Evolutionary conservation across 208 protist species (phyloP).

Genomic region (Acanthamoeba quina): DNA sequence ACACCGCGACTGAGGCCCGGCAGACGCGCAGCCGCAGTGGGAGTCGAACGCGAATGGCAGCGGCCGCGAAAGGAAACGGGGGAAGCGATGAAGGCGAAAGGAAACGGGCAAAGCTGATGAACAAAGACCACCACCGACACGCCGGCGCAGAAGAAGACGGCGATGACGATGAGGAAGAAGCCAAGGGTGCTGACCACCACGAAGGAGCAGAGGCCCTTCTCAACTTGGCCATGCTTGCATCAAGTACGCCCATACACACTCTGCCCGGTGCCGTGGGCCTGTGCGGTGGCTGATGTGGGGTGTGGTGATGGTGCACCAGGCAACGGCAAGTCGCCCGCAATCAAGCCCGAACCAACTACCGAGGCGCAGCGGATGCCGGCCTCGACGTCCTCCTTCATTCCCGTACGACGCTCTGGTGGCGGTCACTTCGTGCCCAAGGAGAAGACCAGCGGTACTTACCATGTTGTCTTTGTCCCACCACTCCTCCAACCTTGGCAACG

Average conservation of each 20-base stretch:
- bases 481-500: too few relatives aligned
- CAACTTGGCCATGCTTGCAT: conserved; percentile 31
- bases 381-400: background rate
- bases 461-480: too few relatives aligned
- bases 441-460: background rate
- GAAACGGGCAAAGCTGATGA: background rate
- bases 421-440: background rate
- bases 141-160: background rate
- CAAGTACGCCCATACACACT: background rate
- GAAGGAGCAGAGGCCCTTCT: conserved; percentile 61
- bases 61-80: background rate
- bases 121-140: background rate
- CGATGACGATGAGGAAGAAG: background rate
- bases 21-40: background rate
- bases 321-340: background rate
- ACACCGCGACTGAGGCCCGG: background rate
- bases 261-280: background rate
- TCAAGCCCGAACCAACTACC: background rate
- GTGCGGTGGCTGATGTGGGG: background rate
- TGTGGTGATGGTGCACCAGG: background rate
- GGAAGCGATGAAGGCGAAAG: background rate
- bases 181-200: conserved; percentile 8
- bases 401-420: background rate
- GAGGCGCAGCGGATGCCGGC: background rate
- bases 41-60: background rate